Evolutionary conservation across 345 rosid species (phyloP).

Genomic region (Citrus inodora): DNA sequence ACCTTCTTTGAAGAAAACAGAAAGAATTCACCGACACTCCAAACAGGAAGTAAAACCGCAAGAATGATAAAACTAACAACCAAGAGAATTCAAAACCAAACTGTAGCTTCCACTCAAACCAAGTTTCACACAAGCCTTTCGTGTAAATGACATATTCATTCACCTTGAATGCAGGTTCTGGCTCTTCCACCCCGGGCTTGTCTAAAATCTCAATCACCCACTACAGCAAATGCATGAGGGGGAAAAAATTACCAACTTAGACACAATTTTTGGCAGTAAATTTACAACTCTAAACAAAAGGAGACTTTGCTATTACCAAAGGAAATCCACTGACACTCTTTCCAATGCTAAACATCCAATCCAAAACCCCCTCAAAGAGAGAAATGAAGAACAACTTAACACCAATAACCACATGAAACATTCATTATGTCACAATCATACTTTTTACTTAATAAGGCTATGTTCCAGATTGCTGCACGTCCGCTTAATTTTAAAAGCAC

Average conservation of each 20-base stretch:
- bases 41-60: background rate
- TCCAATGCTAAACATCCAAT: constrained; percentile 74
- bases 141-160: background rate
- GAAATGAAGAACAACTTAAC: constrained; percentile 56
- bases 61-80: background rate
- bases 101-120: background rate
- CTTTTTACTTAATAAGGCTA: background rate
- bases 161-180: constrained; percentile 98
- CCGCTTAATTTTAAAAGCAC: background rate
- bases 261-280: background rate
- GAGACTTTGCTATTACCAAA: constrained; percentile 49
- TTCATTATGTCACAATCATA: background rate
- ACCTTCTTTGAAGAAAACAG: background rate
- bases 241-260: constrained; percentile 10
- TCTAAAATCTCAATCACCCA: constrained; percentile 98
- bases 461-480: background rate
- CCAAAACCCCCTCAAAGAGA: constrained; percentile 81
- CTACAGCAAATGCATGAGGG: constrained; percentile 28
- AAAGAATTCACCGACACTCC: background rate
- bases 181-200: constrained; percentile 77
- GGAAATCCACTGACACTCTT: constrained; percentile 87
- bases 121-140: background rate
- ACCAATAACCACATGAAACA: constrained; percentile 20
- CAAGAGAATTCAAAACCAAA: background rate
- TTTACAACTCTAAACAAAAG: background rate